Percentiles rank a stretch among this genome's conserved stretches.
phyloP scores from a whole-genome alignment of 805 yeast species.

The Kluyveromyces siamensis region DNA sequence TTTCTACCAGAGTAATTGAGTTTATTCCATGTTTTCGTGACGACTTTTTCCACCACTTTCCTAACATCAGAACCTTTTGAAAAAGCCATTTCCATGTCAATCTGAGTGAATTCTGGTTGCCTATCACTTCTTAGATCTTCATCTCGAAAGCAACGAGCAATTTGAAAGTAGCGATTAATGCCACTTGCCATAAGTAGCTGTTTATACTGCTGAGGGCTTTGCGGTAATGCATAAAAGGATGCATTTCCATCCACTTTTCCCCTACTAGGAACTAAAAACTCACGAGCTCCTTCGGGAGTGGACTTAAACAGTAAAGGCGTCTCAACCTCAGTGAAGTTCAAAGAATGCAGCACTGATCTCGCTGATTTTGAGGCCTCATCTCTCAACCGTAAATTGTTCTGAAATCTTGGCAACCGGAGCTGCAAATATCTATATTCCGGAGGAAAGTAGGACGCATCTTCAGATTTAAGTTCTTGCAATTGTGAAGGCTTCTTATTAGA shows the following conservation, averaged over 20 bases:
- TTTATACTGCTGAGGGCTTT: constrained; percentile 96
- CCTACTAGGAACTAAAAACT: constrained; percentile 89
- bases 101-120: constrained; percentile 96
- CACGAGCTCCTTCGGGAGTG: constrained; percentile 97
- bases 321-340: constrained; percentile 71
- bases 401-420: constrained; percentile 52
- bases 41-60: constrained; percentile 48
- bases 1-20: constrained; percentile 24
- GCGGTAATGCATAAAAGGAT: constrained; percentile 82
- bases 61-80: constrained; percentile 62
- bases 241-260: constrained; percentile 27
- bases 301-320: constrained; percentile 91
- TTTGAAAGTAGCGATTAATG: constrained; percentile 72
- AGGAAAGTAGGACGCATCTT: constrained; percentile 42
- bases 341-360: constrained; percentile 33
- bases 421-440: constrained; percentile 77
- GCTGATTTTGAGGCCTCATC: constrained; percentile 43
- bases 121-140: constrained; percentile 92
- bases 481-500: constrained; percentile 62
- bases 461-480: constrained; percentile 45
- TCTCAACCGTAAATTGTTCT: constrained; percentile 46
- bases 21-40: constrained; percentile 46
- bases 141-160: constrained; percentile 92
- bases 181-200: constrained; percentile 95
- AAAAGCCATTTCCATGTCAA: constrained; percentile 92